Percentiles rank a stretch among this genome's conserved stretches.
Conservation (phyloP, 2,329 filamentous ascomycete species). For the Pseudogymnoascus sp. region DNA sequence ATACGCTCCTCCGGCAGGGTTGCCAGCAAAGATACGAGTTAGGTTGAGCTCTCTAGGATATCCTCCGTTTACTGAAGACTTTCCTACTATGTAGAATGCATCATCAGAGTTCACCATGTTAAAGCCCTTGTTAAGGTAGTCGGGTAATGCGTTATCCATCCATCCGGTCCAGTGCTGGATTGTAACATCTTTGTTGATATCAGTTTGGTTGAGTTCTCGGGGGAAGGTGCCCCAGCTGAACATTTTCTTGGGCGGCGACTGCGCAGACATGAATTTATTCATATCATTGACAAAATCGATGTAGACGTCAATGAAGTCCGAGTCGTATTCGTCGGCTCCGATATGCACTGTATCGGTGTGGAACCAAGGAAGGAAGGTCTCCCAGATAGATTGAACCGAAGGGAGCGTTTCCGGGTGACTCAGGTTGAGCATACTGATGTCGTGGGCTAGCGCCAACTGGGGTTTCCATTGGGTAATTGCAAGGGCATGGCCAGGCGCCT, state of each 20-base stretch:
- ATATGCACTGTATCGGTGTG: constrained; percentile 48
- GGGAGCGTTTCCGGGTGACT: constrained; percentile 48
- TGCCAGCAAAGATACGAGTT: constrained; percentile 31
- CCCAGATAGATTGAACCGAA: constrained; percentile 46
- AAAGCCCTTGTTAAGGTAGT: constrained; percentile 36
- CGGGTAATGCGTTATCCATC: constrained; percentile 40
- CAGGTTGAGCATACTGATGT: constrained; percentile 48
- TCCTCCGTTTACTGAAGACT: constrained; percentile 34
- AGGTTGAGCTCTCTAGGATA: constrained; percentile 43
- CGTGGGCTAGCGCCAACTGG: constrained; percentile 40
- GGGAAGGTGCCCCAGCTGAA: constrained; percentile 53
- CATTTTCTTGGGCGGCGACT: constrained; percentile 34
- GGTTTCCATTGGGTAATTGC: constrained; percentile 54
- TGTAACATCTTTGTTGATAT: constrained; percentile 39
- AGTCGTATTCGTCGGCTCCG: constrained; percentile 49
- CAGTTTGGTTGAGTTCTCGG: constrained; percentile 31
- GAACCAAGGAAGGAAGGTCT: constrained; percentile 49
- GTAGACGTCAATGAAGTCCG: constrained; percentile 40
- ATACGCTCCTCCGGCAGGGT: constrained; percentile 36
- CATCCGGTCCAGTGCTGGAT: constrained; percentile 51
- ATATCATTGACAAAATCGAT: constrained; percentile 47
- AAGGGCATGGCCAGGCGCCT: constrained; percentile 51
- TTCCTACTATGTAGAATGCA: constrained; percentile 44
- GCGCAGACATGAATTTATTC: constrained; percentile 36
- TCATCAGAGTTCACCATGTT: constrained; percentile 48